Percentiles rank a stretch among this genome's conserved stretches.
These are phyloP conservation scores for Thalassia testudinum DNA, from an alignment of 116 monocot genomes.

Conservation along the genomic window DNA sequence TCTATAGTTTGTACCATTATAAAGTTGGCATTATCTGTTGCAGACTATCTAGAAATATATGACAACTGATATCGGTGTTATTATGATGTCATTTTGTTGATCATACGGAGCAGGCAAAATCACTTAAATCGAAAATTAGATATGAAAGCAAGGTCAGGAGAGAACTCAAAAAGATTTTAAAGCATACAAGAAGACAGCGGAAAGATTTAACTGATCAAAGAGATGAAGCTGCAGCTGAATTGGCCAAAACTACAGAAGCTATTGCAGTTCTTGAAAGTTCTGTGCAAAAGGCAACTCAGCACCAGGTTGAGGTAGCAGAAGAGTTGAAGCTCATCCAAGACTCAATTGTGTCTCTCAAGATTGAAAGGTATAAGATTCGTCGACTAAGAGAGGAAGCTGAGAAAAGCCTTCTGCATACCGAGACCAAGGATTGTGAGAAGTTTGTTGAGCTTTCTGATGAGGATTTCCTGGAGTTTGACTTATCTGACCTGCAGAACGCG, in stretches of 20 bases:
- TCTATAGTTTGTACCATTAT: no score
- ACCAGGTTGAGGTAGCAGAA: conserved; percentile 12
- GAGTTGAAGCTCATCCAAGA: conserved; percentile 35
- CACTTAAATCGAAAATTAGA: no score
- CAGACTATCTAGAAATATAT: no score
- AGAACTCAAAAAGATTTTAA: conserved; percentile 25
- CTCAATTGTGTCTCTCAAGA: conserved; percentile 21
- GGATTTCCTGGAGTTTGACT: conserved; percentile 40
- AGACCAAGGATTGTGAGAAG: conserved; percentile 5
- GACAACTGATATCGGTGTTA: no score
- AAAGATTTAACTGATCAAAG: conserved; percentile 20
- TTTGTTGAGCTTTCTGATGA: conserved; percentile 11
- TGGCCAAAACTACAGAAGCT: conserved; percentile 17
- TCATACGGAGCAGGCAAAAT: no score
- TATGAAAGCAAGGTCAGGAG: conserved; percentile 27
- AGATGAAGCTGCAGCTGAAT: conserved; percentile 21
- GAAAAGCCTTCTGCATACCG: conserved; percentile 1
- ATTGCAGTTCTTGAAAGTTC: conserved; percentile 25
- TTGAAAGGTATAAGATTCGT: conserved; percentile 17
- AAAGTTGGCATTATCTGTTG: no score
- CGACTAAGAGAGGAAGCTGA: conserved; percentile 11
- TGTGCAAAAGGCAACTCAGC: conserved; percentile 13
- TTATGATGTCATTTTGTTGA: conserved; percentile 5
- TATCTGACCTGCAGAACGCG: conserved; percentile 54
- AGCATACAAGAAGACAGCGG: conserved; percentile 16